Evolutionary conservation across 352 stramenopile genomes (phyloP).

Genomic region (Phytophthora parvispora): DNA sequence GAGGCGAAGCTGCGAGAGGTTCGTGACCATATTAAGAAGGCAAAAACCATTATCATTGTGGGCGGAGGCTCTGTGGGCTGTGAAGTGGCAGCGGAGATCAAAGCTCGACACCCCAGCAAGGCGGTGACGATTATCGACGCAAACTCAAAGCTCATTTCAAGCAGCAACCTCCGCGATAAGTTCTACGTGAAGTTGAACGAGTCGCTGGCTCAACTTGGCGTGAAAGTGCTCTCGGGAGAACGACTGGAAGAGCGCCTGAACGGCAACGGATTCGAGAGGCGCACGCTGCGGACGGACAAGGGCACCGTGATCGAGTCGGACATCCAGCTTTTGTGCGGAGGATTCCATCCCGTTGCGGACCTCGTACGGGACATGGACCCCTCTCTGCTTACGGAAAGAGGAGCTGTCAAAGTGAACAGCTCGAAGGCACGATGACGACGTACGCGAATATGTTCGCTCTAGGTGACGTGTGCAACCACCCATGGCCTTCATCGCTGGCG

Average conservation of each 20-base stretch:
- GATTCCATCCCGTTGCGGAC: constrained; percentile 42
- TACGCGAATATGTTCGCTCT: constrained; percentile 67
- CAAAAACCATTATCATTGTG: constrained; percentile 60
- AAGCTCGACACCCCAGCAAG: constrained; percentile 61
- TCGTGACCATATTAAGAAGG: constrained; percentile 47
- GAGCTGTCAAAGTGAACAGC: constrained; percentile 65
- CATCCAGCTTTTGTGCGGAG: constrained; percentile 60
- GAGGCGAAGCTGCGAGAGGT: constrained; percentile 55
- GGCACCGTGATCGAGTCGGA: constrained; percentile 66
- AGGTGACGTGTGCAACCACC: constrained; percentile 64
- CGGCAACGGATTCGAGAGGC: constrained; percentile 51
- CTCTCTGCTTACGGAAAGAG: constrained; percentile 45
- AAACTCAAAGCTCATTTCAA: constrained; percentile 42
- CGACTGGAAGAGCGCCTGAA: constrained; percentile 50
- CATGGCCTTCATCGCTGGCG: constrained; percentile 45
- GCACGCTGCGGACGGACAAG: constrained; percentile 54
- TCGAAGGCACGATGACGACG: constrained; percentile 50
- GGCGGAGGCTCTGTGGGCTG: constrained; percentile 70
- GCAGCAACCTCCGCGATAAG: constrained; percentile 55
- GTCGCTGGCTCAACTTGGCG: constrained; percentile 44
- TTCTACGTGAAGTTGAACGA: constrained; percentile 42
- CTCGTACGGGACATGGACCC: constrained; percentile 55
- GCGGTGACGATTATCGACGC: constrained; percentile 65
- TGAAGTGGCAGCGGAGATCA: constrained; percentile 74
- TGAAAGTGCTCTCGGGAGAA: constrained; percentile 70